Evolutionary conservation across 768 basidiomycete genomes (phyloP).

Genomic region (Dioszegia hungarica): DNA sequence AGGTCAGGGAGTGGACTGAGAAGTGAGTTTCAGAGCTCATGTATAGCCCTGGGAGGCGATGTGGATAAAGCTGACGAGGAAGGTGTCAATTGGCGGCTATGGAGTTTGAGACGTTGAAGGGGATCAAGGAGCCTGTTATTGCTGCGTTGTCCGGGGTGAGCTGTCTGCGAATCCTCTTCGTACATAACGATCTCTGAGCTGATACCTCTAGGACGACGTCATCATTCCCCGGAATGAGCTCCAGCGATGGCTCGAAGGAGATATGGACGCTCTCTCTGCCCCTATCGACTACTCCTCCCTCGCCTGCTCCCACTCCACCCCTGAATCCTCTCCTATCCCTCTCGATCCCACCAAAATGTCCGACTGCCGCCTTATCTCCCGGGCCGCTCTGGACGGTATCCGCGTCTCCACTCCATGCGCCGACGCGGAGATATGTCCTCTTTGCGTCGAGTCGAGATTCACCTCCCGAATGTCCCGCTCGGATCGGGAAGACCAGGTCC

Average conservation of each 20-base stretch:
- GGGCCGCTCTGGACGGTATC: slow-evolving; percentile 19
- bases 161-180: slow-evolving; percentile 11
- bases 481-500: slow-evolving; percentile 8
- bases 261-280: slow-evolving; percentile 9
- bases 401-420: not conserved
- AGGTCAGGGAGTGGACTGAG: slow-evolving; percentile 3
- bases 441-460: slow-evolving; percentile 19
- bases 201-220: slow-evolving; percentile 11
- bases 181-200: not conserved
- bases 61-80: not conserved
- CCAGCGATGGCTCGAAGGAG: slow-evolving; percentile 10
- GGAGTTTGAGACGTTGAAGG: slow-evolving; percentile 14
- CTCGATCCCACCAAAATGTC: slow-evolving; percentile 24
- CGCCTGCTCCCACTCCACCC: slow-evolving; percentile 17
- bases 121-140: slow-evolving; percentile 2
- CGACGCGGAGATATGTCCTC: slow-evolving; percentile 16
- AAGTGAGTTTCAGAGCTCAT: slow-evolving; percentile 14
- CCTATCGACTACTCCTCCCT: slow-evolving; percentile 18
- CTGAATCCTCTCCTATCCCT: not conserved
- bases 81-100: slow-evolving; percentile 14
- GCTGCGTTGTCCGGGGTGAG: slow-evolving; percentile 7
- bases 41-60: not conserved
- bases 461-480: not conserved
- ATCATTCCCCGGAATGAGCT: slow-evolving; percentile 29
- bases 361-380: slow-evolving; percentile 19